Evolutionary conservation across 768 basidiomycete species (phyloP).

Genomic region (Russula ochroleuca): DNA sequence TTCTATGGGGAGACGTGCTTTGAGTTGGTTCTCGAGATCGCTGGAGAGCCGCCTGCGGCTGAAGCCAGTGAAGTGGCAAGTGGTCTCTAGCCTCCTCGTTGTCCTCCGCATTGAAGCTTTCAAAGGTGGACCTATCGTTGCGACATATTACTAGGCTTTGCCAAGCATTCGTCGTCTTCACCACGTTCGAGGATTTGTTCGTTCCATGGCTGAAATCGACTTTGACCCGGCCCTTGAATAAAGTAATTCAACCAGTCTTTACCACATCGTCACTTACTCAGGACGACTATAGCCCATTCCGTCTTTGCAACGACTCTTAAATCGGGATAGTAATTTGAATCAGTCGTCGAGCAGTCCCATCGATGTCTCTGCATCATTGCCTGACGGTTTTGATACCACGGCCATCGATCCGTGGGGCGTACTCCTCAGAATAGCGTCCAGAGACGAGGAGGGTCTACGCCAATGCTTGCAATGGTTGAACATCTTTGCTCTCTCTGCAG

Average conservation of each 20-base stretch:
- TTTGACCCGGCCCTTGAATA: conserved; percentile 35
- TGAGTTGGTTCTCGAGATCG: conserved; percentile 48
- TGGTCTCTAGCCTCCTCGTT: not conserved
- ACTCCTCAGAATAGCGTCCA: conserved; percentile 42
- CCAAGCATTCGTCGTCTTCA: conserved; percentile 52
- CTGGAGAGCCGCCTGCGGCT: conserved; percentile 32
- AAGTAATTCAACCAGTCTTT: conserved; percentile 36
- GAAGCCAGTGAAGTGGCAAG: conserved; percentile 16
- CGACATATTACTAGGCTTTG: conserved; percentile 51
- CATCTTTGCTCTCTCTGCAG: conserved; percentile 57
- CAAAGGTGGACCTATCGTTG: conserved; percentile 32
- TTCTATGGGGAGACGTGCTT: conserved; percentile 53
- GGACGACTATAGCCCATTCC: conserved; percentile 42
- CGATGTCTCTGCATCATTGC: conserved; percentile 34
- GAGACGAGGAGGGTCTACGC: conserved; percentile 42
- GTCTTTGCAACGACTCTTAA: conserved; percentile 55
- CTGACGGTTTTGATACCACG: conserved; percentile 33
- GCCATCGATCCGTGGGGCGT: conserved; percentile 53
- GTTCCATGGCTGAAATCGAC: conserved; percentile 54
- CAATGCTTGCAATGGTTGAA: conserved; percentile 56
- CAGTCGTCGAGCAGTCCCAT: conserved; percentile 39
- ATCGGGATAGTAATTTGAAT: conserved; percentile 45
- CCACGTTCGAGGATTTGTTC: conserved; percentile 54
- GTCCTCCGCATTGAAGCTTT: not conserved
- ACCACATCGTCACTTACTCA: conserved; percentile 12